Evolutionary conservation across 306 rosid genomes (phyloP), one percentile per base, ranked within the genome.

Genomic region (Citrullus amarus): DNA sequence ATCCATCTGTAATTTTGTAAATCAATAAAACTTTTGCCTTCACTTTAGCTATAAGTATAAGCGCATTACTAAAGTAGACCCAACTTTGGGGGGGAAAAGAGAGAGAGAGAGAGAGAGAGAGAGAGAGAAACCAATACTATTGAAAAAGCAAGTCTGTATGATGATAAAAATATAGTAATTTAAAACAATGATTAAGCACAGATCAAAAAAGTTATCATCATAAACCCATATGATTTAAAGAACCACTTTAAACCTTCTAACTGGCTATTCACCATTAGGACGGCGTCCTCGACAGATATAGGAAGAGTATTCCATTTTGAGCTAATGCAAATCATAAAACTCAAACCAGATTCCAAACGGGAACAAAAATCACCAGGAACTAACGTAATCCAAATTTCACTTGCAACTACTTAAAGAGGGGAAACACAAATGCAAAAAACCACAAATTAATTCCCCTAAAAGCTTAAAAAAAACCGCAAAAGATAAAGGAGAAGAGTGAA

Each of bases 51-150:
- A 69, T 69, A 67, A 39, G 30, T 20, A 67, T 67, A 69, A 43
- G 36, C 53, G 57, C 77, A 71, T 48, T 14, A 25, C 77, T 50
- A 48, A 28, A 71, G 77, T 71, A 46, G 58, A 71, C 77, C 77
- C 58, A 71, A 50, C 77, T 71, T 71, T 50, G 3, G 22, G 15
- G 58, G 38, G 57, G 39, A 10, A 1, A 17, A 16, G 6, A 34
- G 30, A 12, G 69, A 20, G 61, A 34, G 16, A 30, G 75, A 39
- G 54, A 51, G 32, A 73, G 30, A 12, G 69, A 20, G 61, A 34
- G 17, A 30, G 75, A 39, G 55, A 51, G 17, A 73, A 73, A 44
- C 28, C 17, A 53, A 53, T 17, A 53, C 62, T 32, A 15, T 28
- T 30, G 73, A 67, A 38, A 72, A 73, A 53, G 78, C 11, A 73